phyloP scores from a whole-genome alignment of 202 grass and related monocot genomes.

The Saccharum hybrid region DNA sequence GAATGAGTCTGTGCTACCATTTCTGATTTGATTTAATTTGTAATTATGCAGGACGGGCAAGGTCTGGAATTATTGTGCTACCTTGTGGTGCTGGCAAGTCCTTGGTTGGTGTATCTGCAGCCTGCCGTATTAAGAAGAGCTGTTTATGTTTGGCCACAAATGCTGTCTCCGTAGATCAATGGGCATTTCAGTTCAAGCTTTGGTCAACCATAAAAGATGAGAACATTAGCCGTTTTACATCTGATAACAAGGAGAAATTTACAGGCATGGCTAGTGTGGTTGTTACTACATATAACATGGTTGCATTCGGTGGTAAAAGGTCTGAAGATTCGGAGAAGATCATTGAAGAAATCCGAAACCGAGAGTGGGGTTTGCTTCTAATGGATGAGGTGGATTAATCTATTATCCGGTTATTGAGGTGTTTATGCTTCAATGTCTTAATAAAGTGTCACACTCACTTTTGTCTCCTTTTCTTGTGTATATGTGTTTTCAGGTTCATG shows the following conservation, averaged over 20 bases:
- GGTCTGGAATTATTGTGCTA: slow-evolving; percentile 96
- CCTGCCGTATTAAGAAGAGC: slow-evolving; percentile 91
- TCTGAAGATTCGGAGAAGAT: slow-evolving; percentile 99
- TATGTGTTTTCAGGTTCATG: slow-evolving; percentile 74
- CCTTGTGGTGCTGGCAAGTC: slow-evolving; percentile 99
- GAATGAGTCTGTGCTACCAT: background rate
- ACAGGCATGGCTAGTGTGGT: slow-evolving; percentile 84
- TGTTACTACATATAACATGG: slow-evolving; percentile 98
- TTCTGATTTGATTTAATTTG: slow-evolving; percentile 24
- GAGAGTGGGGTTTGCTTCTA: slow-evolving; percentile 93
- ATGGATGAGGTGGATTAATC: slow-evolving; percentile 85
- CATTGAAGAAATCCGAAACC: slow-evolving; percentile 91
- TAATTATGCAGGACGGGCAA: slow-evolving; percentile 68
- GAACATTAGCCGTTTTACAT: slow-evolving; percentile 90
- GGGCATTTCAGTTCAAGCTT: slow-evolving; percentile 98
- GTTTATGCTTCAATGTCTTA: slow-evolving; percentile 17
- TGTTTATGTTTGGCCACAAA: slow-evolving; percentile 96
- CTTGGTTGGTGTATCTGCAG: slow-evolving; percentile 92
- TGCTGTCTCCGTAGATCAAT: slow-evolving; percentile 97
- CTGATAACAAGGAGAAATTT: slow-evolving; percentile 97
- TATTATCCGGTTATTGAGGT: background rate
- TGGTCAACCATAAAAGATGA: slow-evolving; percentile 98
- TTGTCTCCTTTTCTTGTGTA: slow-evolving; percentile 5
- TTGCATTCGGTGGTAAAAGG: slow-evolving; percentile 91
- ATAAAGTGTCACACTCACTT: background rate